A percentile compares a stretch with the other conserved stretches of the same genome.
Conservation (phyloP, 805 yeast genomes). For the Lachancea kluyveri region DNA sequence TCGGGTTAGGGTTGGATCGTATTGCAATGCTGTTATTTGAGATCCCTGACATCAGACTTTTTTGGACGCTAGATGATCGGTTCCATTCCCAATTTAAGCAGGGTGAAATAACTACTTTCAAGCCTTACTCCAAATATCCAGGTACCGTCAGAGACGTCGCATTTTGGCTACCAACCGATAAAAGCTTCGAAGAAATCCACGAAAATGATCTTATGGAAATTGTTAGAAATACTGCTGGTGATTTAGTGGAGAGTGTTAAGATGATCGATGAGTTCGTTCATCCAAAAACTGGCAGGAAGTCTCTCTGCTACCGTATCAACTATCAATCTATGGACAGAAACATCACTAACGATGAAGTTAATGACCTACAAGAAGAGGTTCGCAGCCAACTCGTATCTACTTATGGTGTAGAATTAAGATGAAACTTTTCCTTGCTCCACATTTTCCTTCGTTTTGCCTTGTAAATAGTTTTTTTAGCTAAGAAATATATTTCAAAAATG, state of each 20-base stretch:
- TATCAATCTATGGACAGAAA: constrained; percentile 96
- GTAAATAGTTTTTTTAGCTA: too few relatives aligned
- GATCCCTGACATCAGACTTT: constrained; percentile 88
- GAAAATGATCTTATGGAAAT: constrained; percentile 92
- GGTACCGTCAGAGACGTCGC: constrained; percentile 82
- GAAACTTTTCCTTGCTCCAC: too few relatives aligned
- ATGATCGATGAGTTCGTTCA: constrained; percentile 78
- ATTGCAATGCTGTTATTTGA: constrained; percentile 94
- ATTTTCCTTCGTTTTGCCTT: too few relatives aligned
- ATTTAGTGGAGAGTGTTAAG: constrained; percentile 79
- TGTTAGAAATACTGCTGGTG: constrained; percentile 79
- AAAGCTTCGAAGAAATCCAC: constrained; percentile 43
- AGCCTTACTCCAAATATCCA: constrained; percentile 88
- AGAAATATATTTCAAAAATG: too few relatives aligned
- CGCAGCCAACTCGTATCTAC: constrained; percentile 46
- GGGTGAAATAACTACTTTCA: constrained; percentile 64
- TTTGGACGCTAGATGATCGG: constrained; percentile 83
- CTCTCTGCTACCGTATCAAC: constrained; percentile 84
- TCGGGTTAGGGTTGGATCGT: constrained; percentile 92
- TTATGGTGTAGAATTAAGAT: constrained; percentile 55
- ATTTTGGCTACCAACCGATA: constrained; percentile 68
- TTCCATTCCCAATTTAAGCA: constrained; percentile 66
- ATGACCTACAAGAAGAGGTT: constrained; percentile 61
- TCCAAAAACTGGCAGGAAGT: constrained; percentile 69
- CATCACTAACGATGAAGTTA: constrained; percentile 79